These are phyloP conservation scores for Trematosphaeria pertusa DNA, from an alignment of 2,329 filamentous ascomycete genomes.

Conservation along the genomic window DNA sequence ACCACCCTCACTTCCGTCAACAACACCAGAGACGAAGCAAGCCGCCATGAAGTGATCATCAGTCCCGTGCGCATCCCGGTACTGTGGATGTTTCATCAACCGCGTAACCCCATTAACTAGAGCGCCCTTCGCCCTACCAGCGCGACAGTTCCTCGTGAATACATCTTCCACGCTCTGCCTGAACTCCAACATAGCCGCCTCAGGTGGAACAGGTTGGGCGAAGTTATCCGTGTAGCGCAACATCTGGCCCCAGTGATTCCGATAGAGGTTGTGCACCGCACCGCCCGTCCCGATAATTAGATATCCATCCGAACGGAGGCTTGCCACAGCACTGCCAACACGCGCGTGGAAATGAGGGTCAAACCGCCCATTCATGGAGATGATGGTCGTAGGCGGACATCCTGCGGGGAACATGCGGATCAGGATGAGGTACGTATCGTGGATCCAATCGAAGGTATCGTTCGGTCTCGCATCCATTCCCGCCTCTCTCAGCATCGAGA, in stretches of 20 bases:
- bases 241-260: slow-evolving; percentile 72
- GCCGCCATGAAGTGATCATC: slow-evolving; percentile 75
- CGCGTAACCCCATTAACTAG: slow-evolving; percentile 64
- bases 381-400: slow-evolving; percentile 71
- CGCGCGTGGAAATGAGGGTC: slow-evolving; percentile 64
- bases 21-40: slow-evolving; percentile 66
- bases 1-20: slow-evolving; percentile 23
- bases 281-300: slow-evolving; percentile 67
- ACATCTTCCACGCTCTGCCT: slow-evolving; percentile 69
- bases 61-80: slow-evolving; percentile 70
- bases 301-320: slow-evolving; percentile 61
- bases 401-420: slow-evolving; percentile 71
- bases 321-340: slow-evolving; percentile 64
- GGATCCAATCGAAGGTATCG: slow-evolving; percentile 71
- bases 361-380: slow-evolving; percentile 62
- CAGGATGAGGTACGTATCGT: slow-evolving; percentile 73
- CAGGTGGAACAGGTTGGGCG: slow-evolving; percentile 65
- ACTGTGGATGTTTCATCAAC: slow-evolving; percentile 72
- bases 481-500: slow-evolving; percentile 56
- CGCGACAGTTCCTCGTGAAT: slow-evolving; percentile 56
- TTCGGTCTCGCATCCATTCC: slow-evolving; percentile 65
- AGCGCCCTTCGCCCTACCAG: slow-evolving; percentile 55
- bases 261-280: slow-evolving; percentile 73
- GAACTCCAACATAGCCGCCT: slow-evolving; percentile 68
- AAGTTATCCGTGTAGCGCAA: slow-evolving; percentile 69